Evolutionary conservation across 2,329 filamentous ascomycete species (phyloP), one percentile per base, ranked within the genome.

Genomic region (Penicillium janthinellum): DNA sequence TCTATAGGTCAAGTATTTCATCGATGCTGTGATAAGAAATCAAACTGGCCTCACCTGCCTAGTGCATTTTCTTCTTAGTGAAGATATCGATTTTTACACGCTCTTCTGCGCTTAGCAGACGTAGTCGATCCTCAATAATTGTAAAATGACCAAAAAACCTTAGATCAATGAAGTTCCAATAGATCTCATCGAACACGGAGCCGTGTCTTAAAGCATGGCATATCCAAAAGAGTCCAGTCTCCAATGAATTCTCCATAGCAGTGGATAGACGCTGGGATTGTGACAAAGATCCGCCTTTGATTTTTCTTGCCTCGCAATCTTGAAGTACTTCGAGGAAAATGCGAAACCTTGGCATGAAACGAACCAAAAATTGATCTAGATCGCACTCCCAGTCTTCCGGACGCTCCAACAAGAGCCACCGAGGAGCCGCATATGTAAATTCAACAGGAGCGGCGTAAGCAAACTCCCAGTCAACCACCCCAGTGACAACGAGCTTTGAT

Each of bases 131-230:
- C 42, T 71, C 62, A 35, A 68, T 60, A 8, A 64, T 64, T 17
- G 64, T 66, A 44, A 70, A 70, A n/a, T 56, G 54, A 34, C 70
- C 70, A 58, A 65, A 69, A 53, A 68, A 67, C 52, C 50, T 64
- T 49, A 44, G 54, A 62, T 74, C 67, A 49, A 74, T 66, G 28
- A 69, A 69, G 31, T 58, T 53, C 69, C 68, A 73, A 55, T 72
- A 73, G 45, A 72, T 69, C 37, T 70, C 67, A 64, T 73, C 70
- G 59, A 73, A 71, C 58, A 67, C 61, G 56, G 64, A 67, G 56
- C 64, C 65, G 38, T 69, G 63, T 17, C 66, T 62, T 49, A 60
- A 62, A 55, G 70, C 68, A 61, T 70, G 64, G 41, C 62, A 69
- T 51, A 71, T 57, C 70, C 69, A 74, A 57, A 73, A 72, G 14